Conservation (phyloP, 2,329 filamentous ascomycete species). For the Zarea fungicola region DNA sequence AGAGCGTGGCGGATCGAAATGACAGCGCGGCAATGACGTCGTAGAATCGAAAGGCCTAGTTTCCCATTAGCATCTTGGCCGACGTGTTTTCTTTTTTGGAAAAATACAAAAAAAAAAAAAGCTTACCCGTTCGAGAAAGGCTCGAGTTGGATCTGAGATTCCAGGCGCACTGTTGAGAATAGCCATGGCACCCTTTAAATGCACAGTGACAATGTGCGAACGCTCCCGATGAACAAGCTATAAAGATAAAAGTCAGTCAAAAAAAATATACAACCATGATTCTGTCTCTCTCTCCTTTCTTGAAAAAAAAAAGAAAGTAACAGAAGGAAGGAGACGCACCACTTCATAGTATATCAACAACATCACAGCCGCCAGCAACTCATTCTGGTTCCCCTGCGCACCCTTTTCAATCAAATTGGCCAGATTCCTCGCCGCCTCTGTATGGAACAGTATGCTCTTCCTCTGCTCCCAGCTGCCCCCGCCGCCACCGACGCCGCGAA, state of each 20-base stretch:
- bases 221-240: slow-evolving; percentile 56
- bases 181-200: slow-evolving; percentile 57
- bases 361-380: slow-evolving; percentile 57
- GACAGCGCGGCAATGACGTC: slow-evolving; percentile 61
- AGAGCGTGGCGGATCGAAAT: slow-evolving; percentile 52
- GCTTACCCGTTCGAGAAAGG: slow-evolving; percentile 55
- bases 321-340: slow-evolving; percentile 34
- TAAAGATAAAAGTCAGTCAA: slow-evolving; percentile 5
- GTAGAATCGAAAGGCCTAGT: slow-evolving; percentile 60
- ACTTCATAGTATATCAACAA: slow-evolving; percentile 60
- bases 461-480: no score
- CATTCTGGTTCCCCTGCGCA: slow-evolving; percentile 45
- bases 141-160: slow-evolving; percentile 44
- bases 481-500: slow-evolving; percentile 47
- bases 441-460: slow-evolving; percentile 55
- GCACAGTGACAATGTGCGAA: slow-evolving; percentile 55
- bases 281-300: no score
- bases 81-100: background rate
- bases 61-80: background rate
- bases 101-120: background rate
- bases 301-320: no score
- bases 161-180: slow-evolving; percentile 49
- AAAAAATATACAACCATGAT: no score
- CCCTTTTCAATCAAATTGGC: slow-evolving; percentile 52
- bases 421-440: slow-evolving; percentile 53